Conservation (phyloP, 345 rosid genomes). For the Acer yangbiense region DNA sequence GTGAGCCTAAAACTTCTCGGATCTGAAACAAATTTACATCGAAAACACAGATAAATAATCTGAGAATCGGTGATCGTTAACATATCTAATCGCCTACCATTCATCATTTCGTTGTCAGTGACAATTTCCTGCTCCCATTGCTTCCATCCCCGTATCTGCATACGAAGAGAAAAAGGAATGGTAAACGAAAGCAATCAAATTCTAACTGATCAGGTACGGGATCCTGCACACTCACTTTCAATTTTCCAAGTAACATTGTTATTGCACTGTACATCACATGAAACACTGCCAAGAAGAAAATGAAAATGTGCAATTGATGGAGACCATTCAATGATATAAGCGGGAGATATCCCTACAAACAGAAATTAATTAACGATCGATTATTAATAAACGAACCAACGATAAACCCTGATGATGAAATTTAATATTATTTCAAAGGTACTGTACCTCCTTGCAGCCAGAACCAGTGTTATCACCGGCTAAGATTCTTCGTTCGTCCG, state of each 20-base stretch:
- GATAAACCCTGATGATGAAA: background rate
- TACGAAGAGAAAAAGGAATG: conserved; percentile 2
- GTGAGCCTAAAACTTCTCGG: conserved; percentile 86
- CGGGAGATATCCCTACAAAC: conserved; percentile 66
- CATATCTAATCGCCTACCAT: conserved; percentile 33
- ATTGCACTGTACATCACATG: conserved; percentile 77
- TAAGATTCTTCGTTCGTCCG: conserved; percentile 47
- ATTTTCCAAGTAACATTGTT: conserved; percentile 88
- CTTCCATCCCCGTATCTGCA: conserved; percentile 92
- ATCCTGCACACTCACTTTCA: conserved; percentile 54
- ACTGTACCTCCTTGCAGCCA: conserved; percentile 38
- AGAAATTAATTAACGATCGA: conserved; percentile 10
- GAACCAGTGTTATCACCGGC: conserved; percentile 20
- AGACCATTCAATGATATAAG: conserved; percentile 76
- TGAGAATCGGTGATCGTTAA: background rate
- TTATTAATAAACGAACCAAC: background rate
- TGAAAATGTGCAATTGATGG: conserved; percentile 92
- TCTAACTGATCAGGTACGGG: too few species aligned
- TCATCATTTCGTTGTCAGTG: conserved; percentile 36
- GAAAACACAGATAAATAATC: too few species aligned
- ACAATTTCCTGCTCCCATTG: conserved; percentile 65
- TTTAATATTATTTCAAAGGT: background rate
- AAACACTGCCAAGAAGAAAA: conserved; percentile 92
- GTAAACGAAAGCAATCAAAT: background rate
- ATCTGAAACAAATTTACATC: conserved; percentile 41